Percentiles rank a stretch among this genome's conserved stretches.
Evolutionary conservation across 345 rosid species (phyloP).

Genomic region (Streptanthus diversifolius): DNA sequence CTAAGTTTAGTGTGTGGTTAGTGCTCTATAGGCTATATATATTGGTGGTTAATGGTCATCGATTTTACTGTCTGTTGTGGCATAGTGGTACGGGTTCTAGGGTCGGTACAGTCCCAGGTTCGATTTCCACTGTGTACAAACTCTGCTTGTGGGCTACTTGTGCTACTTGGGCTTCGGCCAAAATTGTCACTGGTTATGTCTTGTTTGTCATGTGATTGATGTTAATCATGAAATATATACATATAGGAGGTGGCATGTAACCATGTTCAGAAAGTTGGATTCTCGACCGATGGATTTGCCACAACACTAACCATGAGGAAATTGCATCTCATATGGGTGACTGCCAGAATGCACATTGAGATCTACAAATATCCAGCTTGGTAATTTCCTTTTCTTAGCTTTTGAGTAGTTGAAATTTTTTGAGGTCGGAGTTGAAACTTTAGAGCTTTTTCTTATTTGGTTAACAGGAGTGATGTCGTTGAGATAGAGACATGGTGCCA

Average conservation of each 20-base stretch:
- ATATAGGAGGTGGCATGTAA: conserved; percentile 38
- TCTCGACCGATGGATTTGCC: conserved; percentile 89
- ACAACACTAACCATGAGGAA: conserved; percentile 83
- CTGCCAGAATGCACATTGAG: conserved; percentile 96
- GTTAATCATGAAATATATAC: background rate
- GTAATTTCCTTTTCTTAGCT: conserved; percentile 30
- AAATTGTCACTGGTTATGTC: background rate
- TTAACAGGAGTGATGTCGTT: conserved; percentile 82
- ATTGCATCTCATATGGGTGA: conserved; percentile 99
- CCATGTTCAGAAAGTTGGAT: conserved; percentile 87
- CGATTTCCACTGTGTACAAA: background rate
- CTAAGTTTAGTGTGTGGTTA: background rate
- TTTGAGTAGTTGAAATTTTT: background rate
- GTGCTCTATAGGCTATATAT: background rate
- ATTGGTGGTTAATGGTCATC: background rate
- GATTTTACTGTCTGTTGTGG: background rate
- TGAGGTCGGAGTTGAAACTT: background rate
- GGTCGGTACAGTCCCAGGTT: background rate
- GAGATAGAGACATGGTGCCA: conserved; percentile 99
- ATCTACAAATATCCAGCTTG: conserved; percentile 91
- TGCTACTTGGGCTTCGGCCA: background rate
- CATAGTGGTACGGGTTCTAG: background rate
- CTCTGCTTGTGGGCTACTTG: background rate
- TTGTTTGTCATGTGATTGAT: background rate
- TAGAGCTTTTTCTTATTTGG: background rate